phyloP scores from a whole-genome alignment of 345 rosid genomes.

The Gynandropsis gynandra region DNA sequence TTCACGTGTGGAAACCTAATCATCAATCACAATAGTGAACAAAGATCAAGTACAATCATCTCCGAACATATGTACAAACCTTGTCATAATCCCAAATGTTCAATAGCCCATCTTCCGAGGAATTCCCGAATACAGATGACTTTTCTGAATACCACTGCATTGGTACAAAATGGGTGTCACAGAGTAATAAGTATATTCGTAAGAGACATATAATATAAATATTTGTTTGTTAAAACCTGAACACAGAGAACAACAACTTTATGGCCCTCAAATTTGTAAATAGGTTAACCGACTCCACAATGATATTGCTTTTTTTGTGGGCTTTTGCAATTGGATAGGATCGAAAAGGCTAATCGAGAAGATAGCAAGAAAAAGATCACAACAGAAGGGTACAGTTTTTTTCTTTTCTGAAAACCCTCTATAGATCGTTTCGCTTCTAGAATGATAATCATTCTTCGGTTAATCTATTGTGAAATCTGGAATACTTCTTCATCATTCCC shows the following conservation, averaged over 20 bases:
- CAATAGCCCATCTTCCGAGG: slow-evolving; percentile 90
- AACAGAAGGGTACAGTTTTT: no score
- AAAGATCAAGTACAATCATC: neutral
- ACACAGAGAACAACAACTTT: slow-evolving; percentile 87
- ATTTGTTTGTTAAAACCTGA: slow-evolving; percentile 43
- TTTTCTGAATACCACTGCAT: slow-evolving; percentile 86
- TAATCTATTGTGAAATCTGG: no score
- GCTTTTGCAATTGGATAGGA: no score
- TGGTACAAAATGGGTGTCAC: slow-evolving; percentile 12
- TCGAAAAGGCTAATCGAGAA: no score
- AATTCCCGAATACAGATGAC: slow-evolving; percentile 87
- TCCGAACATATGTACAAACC: slow-evolving; percentile 33
- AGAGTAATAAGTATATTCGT: neutral
- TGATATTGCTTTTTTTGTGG: no score
- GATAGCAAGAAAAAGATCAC: no score
- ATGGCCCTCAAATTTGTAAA: slow-evolving; percentile 82
- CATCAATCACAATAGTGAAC: no score
- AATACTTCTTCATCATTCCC: no score
- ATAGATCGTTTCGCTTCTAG: no score
- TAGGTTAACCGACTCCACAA: slow-evolving; percentile 75
- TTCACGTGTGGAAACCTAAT: no score
- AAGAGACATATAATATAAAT: neutral
- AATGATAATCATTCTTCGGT: no score
- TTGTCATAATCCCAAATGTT: slow-evolving; percentile 91
- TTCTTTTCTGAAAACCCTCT: no score